These are phyloP conservation scores for Phlebiopsis gigantea DNA, from an alignment of 768 basidiomycete genomes.

Conservation along the genomic window DNA sequence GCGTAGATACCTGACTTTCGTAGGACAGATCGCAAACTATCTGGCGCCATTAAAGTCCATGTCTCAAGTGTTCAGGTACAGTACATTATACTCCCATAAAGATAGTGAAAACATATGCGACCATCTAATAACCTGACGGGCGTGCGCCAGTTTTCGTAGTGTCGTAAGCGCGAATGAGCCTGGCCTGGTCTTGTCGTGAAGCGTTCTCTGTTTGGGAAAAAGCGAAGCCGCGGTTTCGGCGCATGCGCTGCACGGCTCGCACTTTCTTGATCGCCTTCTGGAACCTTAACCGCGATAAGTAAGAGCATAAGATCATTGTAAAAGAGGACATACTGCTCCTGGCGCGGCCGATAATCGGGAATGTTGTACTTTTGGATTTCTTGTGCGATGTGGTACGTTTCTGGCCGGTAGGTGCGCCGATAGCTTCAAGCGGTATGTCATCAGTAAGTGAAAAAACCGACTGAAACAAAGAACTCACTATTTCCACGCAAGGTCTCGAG, in stretches of 20 bases:
- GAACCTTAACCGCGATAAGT: constrained; percentile 51
- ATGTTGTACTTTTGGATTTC: constrained; percentile 99
- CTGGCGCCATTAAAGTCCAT: not conserved
- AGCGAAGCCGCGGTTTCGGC: constrained; percentile 93
- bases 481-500: constrained; percentile 94
- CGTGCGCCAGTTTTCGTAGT: constrained; percentile 69
- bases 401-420: constrained; percentile 82
- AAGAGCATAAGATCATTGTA: constrained; percentile 3
- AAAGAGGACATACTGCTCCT: constrained; percentile 75
- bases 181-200: constrained; percentile 80
- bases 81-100: constrained; percentile 24
- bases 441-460: not conserved
- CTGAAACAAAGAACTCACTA: constrained; percentile 55
- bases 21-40: no score
- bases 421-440: constrained; percentile 50
- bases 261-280: constrained; percentile 99
- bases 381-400: constrained; percentile 97
- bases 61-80: constrained; percentile 12
- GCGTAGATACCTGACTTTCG: no score
- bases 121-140: constrained; percentile 60
- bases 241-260: constrained; percentile 96
- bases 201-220: constrained; percentile 94
- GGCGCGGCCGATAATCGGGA: constrained; percentile 92
- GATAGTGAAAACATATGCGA: constrained; percentile 10
- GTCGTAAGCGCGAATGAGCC: constrained; percentile 82